Evolutionary conservation across 306 rosid genomes (phyloP), one percentile per base, ranked within the genome.

Genomic region (Rubus parviflorus): DNA sequence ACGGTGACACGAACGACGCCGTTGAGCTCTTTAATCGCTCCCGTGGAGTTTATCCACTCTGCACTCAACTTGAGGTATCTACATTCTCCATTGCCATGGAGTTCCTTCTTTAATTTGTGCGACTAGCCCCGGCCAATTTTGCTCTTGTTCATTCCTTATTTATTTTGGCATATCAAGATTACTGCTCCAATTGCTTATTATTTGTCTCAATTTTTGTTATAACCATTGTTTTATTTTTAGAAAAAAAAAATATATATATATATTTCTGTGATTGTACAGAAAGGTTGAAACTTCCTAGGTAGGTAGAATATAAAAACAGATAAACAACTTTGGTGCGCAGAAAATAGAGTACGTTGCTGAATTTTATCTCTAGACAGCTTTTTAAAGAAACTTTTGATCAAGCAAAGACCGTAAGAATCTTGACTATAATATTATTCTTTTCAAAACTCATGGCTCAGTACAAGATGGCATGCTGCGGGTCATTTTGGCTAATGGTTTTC

Each of bases 21-120:
- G 89, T 93, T 5, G 89, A 89, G 40, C 78, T 75, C 65, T 93
- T 85, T 79, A 81, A 84, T 85, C 85, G 68, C 49, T n/a, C 88
- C 13, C 93, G 82, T 4, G 94, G 95, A 1, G 74, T 83, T 54
- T 64, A 66, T 0, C 85, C 81, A 0, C 69, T 91, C 12, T 85
- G 70, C 75, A 75, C 90, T 0, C 89, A 73, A 37, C 11, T 93
- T 14, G 87, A 93, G 98, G 97, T 80, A 61, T 43, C 42, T 6
- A 7, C 68, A n/a, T n/a, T n/a, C 62, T 0, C 1, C 35, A 30
- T 53, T 20, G 25, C 30, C 62, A 15, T 52, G 0, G 20, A 16
- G 6, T 8, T n/a, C n/a, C n/a, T 1, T 7, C 0, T 19, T 7
- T 7, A 54, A 2, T n/a, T n/a, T 25, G 10, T 9, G 9, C 61